Evolutionary conservation across 2,329 filamentous ascomycete species (phyloP).

Genomic region (Ilyonectria destructans): DNA sequence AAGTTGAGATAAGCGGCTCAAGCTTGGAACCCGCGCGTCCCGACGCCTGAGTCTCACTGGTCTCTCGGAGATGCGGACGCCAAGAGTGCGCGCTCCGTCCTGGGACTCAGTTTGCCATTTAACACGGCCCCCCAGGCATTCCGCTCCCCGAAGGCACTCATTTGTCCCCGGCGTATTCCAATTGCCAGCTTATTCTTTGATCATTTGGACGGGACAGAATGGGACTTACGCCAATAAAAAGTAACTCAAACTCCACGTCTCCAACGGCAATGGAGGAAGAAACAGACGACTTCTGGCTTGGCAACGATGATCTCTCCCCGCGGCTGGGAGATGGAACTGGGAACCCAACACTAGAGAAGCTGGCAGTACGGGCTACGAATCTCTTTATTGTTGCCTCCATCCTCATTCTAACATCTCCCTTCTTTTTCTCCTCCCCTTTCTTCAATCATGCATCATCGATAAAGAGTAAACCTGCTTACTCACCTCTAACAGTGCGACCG

Average conservation of each 20-base stretch:
- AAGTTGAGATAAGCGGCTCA: neutral
- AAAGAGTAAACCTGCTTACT: neutral
- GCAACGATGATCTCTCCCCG: neutral
- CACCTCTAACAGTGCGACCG: slow-evolving; percentile 10
- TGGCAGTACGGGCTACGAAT: neutral
- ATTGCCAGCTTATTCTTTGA: too few relatives aligned
- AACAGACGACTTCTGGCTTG: too few relatives aligned
- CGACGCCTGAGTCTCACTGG: neutral
- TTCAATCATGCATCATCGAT: neutral
- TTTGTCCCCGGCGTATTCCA: too few relatives aligned
- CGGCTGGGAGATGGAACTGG: neutral
- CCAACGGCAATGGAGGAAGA: too few relatives aligned
- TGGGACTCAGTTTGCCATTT: neutral
- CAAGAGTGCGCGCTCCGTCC: neutral
- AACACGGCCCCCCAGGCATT: neutral
- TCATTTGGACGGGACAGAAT: too few relatives aligned
- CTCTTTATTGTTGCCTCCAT: neutral
- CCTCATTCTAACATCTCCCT: neutral
- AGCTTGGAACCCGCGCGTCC: neutral
- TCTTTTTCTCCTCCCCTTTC: neutral
- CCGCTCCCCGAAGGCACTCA: neutral
- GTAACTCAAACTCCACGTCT: too few relatives aligned
- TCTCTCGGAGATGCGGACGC: neutral
- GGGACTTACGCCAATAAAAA: too few relatives aligned
- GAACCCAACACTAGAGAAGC: neutral